phyloP scores from a whole-genome alignment of 192 early-diverging fungal species.

The Piromyces sp. region DNA sequence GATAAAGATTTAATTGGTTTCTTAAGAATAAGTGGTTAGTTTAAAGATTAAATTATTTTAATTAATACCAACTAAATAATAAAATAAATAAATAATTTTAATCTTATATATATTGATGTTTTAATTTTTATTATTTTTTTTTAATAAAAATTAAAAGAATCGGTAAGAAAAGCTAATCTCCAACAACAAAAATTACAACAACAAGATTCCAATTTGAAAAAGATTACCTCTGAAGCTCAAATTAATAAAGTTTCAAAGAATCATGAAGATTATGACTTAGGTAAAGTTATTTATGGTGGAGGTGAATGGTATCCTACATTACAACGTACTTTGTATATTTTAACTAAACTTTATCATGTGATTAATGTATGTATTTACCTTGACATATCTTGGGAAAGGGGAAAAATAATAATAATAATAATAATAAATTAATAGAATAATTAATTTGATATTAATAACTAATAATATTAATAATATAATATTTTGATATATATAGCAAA shows the following conservation, averaged over 20 bases:
- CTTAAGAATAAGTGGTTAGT: background rate
- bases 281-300: constrained; percentile 22
- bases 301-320: constrained; percentile 70
- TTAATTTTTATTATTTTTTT: background rate
- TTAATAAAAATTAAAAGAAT: background rate
- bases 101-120: too few species aligned
- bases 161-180: background rate
- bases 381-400: too few species aligned
- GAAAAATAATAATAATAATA: too few species aligned
- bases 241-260: background rate
- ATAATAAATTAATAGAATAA: too few species aligned
- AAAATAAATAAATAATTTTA: too few species aligned
- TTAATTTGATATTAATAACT: background rate
- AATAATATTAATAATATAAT: background rate
- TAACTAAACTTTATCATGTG: constrained; percentile 59
- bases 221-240: background rate
- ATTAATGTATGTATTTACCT: constrained; percentile 31
- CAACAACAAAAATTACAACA: background rate
- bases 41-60: too few species aligned
- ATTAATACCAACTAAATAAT: too few species aligned
- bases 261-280: background rate
- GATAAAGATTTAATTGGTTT: constrained; percentile 36
- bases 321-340: constrained; percentile 59
- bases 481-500: constrained; percentile 9
- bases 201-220: background rate